Percentiles rank a stretch among this genome's conserved stretches.
These are phyloP conservation scores for Porphyrellus cyaneotinctus DNA, from an alignment of 768 basidiomycete genomes.

Conservation along the genomic window DNA sequence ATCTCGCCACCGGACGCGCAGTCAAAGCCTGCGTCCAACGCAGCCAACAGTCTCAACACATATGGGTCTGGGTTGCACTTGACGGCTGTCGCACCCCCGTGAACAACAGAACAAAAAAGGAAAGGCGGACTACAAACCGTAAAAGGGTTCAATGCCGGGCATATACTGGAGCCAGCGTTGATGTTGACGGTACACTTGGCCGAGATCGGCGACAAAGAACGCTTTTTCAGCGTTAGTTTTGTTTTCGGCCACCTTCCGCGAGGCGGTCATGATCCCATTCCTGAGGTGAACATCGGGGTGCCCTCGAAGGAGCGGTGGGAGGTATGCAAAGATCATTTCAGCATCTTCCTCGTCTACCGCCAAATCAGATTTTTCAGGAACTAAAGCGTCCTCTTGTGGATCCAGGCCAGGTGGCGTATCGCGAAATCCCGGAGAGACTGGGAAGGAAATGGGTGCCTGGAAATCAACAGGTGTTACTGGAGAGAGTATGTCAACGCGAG, in stretches of 20 bases:
- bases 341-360: conserved; percentile 31
- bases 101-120: conserved; percentile 23
- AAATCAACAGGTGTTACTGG: conserved; percentile 28
- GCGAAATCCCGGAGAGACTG: conserved; percentile 21
- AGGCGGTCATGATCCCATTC: conserved; percentile 69
- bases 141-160: conserved; percentile 88
- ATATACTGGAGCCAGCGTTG: conserved; percentile 75
- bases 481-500: conserved; percentile 50
- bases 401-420: conserved; percentile 19
- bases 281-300: conserved; percentile 73
- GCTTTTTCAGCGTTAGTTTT: conserved; percentile 83
- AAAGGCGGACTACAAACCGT: conserved; percentile 55
- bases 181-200: conserved; percentile 81
- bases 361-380: conserved; percentile 50
- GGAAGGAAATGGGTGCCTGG: conserved; percentile 29
- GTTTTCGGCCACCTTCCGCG: conserved; percentile 45
- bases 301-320: conserved; percentile 66
- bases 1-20: conserved; percentile 97
- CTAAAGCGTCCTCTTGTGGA: conserved; percentile 5
- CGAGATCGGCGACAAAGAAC: conserved; percentile 94
- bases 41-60: conserved; percentile 84
- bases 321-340: conserved; percentile 51
- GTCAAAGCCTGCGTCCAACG: conserved; percentile 91
- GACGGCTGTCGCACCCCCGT: conserved; percentile 55
- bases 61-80: conserved; percentile 99